phyloP scores from a whole-genome alignment of 176 grass and related monocot species.

The Cenchrus purpureus region DNA sequence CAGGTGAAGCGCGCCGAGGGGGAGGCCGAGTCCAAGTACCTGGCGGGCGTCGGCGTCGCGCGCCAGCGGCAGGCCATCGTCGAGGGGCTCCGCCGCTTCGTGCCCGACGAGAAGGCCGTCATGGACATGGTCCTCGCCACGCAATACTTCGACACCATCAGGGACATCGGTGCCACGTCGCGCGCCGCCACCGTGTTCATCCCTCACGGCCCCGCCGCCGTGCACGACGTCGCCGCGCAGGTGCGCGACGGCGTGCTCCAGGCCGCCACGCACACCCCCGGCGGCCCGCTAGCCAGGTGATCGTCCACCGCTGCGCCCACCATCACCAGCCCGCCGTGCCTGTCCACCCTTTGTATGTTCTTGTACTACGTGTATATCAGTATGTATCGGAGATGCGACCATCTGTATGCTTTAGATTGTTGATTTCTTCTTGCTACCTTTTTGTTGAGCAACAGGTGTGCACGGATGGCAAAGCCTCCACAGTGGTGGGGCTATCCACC shows the following conservation, averaged over 20 bases:
- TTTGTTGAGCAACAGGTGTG: neutral
- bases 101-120: constrained; percentile 51
- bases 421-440: neutral
- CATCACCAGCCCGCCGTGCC: too few species aligned
- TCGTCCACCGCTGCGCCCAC: too few species aligned
- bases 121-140: constrained; percentile 65
- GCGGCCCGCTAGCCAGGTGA: neutral
- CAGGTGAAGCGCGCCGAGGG: constrained; percentile 61
- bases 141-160: constrained; percentile 70
- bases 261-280: neutral
- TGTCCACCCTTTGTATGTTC: neutral
- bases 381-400: neutral
- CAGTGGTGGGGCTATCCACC: too few species aligned
- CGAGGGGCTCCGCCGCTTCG: constrained; percentile 46
- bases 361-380: neutral
- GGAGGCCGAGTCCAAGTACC: constrained; percentile 62
- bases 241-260: constrained; percentile 59
- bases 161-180: constrained; percentile 46
- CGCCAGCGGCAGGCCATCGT: constrained; percentile 65
- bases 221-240: constrained; percentile 50
- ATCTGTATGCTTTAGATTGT: neutral
- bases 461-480: too few species aligned
- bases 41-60: constrained; percentile 48
- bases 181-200: constrained; percentile 55
- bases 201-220: constrained; percentile 52